Evolutionary conservation across 768 basidiomycete species (phyloP).

Genomic region (Porphyrellus cyaneotinctus): DNA sequence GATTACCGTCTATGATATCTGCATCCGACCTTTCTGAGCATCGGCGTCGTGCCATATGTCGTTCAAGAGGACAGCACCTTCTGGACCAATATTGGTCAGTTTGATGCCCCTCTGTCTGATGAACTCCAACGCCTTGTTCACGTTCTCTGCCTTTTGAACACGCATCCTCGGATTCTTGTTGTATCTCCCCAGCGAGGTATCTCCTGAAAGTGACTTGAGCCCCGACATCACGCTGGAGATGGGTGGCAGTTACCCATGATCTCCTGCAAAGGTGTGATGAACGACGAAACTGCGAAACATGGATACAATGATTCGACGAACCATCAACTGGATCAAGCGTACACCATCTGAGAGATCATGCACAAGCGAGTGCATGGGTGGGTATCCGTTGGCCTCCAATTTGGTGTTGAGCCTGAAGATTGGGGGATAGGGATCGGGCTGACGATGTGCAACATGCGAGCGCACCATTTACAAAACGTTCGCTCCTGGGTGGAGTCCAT

Average conservation of each 20-base stretch:
- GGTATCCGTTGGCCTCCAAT: slow-evolving; percentile 78
- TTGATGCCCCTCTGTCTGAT: slow-evolving; percentile 93
- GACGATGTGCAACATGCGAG: background rate
- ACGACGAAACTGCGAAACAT: background rate
- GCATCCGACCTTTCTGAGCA: slow-evolving; percentile 7
- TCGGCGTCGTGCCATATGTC: background rate
- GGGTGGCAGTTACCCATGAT: slow-evolving; percentile 73
- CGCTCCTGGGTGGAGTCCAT: slow-evolving; percentile 54
- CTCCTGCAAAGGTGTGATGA: slow-evolving; percentile 52
- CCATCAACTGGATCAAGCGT: slow-evolving; percentile 92
- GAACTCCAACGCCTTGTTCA: slow-evolving; percentile 93
- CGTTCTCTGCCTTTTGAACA: slow-evolving; percentile 97
- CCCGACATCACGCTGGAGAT: slow-evolving; percentile 1
- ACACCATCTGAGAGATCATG: slow-evolving; percentile 94
- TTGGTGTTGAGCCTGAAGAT: slow-evolving; percentile 87
- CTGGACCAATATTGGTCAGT: slow-evolving; percentile 95
- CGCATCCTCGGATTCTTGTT: slow-evolving; percentile 87
- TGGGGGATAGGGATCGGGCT: background rate
- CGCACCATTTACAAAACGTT: slow-evolving; percentile 90
- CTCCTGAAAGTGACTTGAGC: slow-evolving; percentile 47
- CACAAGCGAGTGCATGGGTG: slow-evolving; percentile 85
- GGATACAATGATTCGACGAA: slow-evolving; percentile 29
- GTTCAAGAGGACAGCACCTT: slow-evolving; percentile 49
- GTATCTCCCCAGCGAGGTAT: slow-evolving; percentile 90
- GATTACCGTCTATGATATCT: slow-evolving; percentile 99